Evolutionary conservation across 2,329 filamentous ascomycete species (phyloP).

Genomic region (Alternaria panax): DNA sequence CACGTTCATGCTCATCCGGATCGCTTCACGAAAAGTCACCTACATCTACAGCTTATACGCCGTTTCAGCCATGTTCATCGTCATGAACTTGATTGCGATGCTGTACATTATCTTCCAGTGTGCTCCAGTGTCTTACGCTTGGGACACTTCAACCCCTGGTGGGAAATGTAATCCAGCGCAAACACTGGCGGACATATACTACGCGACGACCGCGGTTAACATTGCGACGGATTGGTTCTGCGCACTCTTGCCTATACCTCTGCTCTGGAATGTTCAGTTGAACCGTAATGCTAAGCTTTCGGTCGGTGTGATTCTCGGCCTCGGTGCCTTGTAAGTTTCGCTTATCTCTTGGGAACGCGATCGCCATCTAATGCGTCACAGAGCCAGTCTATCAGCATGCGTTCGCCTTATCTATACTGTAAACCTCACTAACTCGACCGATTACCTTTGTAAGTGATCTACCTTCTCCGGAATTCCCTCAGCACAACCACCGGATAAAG

Average conservation of each 20-base stretch:
- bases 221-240: constrained; percentile 19
- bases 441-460: constrained; percentile 10
- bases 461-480: neutral
- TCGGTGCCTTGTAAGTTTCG: constrained; percentile 17
- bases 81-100: constrained; percentile 16
- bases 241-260: constrained; percentile 13
- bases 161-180: constrained; percentile 14
- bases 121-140: constrained; percentile 11
- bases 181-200: constrained; percentile 14
- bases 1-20: constrained; percentile 16
- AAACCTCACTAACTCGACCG: constrained; percentile 10
- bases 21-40: constrained; percentile 5
- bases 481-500: neutral
- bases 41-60: constrained; percentile 13
- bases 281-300: constrained; percentile 18
- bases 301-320: constrained; percentile 16
- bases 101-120: constrained; percentile 17
- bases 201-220: constrained; percentile 14
- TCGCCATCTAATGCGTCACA: constrained; percentile 3
- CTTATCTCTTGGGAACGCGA: constrained; percentile 7
- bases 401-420: constrained; percentile 15
- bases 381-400: constrained; percentile 16
- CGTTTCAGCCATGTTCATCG: constrained; percentile 12
- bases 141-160: constrained; percentile 14
- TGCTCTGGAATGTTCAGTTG: constrained; percentile 16